Evolutionary conservation across 805 yeast species (phyloP), one percentile per base, ranked within the genome.

Genomic region (Saccharomycopsis babjevae): DNA sequence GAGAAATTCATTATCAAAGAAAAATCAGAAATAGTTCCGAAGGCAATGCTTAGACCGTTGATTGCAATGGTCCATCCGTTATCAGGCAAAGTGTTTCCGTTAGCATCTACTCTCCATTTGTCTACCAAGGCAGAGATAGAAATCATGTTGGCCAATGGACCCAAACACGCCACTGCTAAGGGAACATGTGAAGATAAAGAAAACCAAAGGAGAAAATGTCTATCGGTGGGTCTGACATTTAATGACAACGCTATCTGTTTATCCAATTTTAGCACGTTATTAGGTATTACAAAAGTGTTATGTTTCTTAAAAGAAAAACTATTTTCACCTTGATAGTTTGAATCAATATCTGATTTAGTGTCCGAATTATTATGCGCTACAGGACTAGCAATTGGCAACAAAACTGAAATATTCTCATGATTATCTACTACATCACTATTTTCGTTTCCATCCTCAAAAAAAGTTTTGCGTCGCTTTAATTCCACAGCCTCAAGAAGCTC

Each of bases 131-230:
- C 89, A 1, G 87, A 83, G 5, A 88, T 75, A 0, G 93, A 86
- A 50, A 84, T 78, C 77, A 88, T 79, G 66, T 88, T 88, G 6
- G 93, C 84, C 32, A 89, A 67, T 0, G 96, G 96, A 0, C 94
- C 96, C 42, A 85, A 67, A 66, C 93, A 87, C 5, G 93, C 90
- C 0, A 92, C 84, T 7, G 86, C 69, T 30, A 89, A 77, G 0
- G 97, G 97, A 65, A 89, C 79, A 66, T 84, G 84, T 1, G 86
- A 79, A 2, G 92, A 83, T 0, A 85, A 71, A 15, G 79, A 67
- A 65, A 86, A 86, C 94, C 96, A 89, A 40, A 71, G 43, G 20
- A 62, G 57, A 57, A 64, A 64, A 50, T 59, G 40, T 34, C 43
- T 46, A 15, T 64, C 66, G 10, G 43, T 58, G n/a, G 64, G 66